phyloP scores from a whole-genome alignment of 768 basidiomycete species.

The Baorangia bicolor region DNA sequence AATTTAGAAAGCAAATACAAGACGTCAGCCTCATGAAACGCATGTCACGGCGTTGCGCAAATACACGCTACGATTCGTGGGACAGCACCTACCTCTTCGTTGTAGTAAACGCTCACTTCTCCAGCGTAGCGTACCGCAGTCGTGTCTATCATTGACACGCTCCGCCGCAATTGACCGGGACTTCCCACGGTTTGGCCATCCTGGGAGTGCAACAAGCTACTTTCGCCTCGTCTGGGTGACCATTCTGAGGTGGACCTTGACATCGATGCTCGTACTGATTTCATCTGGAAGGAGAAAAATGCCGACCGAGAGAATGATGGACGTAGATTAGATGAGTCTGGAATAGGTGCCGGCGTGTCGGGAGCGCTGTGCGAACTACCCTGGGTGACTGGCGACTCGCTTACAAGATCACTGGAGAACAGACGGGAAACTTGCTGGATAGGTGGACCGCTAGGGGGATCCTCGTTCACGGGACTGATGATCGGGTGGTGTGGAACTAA shows the following conservation, averaged over 20 bases:
- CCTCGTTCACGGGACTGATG: conserved; percentile 5
- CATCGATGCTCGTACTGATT: conserved; percentile 6
- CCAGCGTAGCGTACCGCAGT: conserved; percentile 49
- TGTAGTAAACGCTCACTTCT: conserved; percentile 55
- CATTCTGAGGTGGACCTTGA: conserved; percentile 19
- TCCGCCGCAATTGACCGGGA: conserved; percentile 18
- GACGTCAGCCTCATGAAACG: neutral
- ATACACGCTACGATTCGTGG: neutral
- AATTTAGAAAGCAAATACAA: neutral
- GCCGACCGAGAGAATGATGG: conserved; percentile 12
- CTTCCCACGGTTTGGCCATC: conserved; percentile 20
- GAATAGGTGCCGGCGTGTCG: neutral
- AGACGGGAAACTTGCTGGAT: neutral
- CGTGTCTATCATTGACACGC: conserved; percentile 7
- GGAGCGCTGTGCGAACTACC: neutral
- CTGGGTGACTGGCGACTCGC: neutral
- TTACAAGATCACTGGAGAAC: neutral
- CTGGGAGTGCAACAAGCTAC: neutral
- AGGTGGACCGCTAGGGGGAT: neutral
- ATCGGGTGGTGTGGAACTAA: neutral
- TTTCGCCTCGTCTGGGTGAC: neutral
- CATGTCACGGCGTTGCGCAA: neutral
- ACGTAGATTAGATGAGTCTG: neutral
- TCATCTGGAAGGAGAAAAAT: conserved; percentile 19
- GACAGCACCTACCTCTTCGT: conserved; percentile 41